A percentile compares a stretch with the other conserved stretches of the same genome.
Evolutionary conservation across 202 grass and related monocot species (phyloP).

Genomic region (Dendrocalamus latiflorus): DNA sequence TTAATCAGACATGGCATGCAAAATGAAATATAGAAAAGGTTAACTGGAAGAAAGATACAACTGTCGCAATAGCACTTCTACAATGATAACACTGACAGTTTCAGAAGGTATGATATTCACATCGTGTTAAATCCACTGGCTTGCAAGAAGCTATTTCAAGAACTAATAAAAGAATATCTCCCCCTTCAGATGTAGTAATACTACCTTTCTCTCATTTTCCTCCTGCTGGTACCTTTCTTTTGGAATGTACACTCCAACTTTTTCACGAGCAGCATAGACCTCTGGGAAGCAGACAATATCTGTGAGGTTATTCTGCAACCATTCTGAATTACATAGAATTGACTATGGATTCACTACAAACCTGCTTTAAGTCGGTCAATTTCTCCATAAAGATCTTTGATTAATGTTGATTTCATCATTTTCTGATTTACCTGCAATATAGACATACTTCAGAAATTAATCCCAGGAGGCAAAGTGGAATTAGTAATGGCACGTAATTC

Average conservation of each 20-base stretch:
- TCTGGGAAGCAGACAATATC: conserved; percentile 47
- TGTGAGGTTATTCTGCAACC: conserved; percentile 4
- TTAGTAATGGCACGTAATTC: background rate
- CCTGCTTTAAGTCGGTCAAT: conserved; percentile 93
- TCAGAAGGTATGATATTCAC: background rate
- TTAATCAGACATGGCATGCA: background rate
- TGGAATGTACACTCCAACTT: conserved; percentile 90
- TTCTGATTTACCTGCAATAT: conserved; percentile 86
- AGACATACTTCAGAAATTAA: conserved; percentile 7
- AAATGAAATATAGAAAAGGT: background rate
- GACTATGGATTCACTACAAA: conserved; percentile 26
- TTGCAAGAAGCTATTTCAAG: background rate
- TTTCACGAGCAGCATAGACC: conserved; percentile 94
- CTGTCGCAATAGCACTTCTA: background rate
- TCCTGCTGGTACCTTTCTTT: conserved; percentile 87
- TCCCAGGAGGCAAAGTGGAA: background rate
- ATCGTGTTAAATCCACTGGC: background rate
- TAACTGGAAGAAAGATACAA: background rate
- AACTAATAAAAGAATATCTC: background rate
- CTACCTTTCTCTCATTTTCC: conserved; percentile 92
- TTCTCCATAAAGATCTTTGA: conserved; percentile 99
- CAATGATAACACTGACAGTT: background rate
- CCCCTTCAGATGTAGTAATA: background rate
- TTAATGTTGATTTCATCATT: conserved; percentile 99
- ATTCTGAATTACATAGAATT: no score